Percentiles rank a stretch among this genome's conserved stretches.
phyloP scores from a whole-genome alignment of 805 yeast species.

The Lachancea kluyveri region DNA sequence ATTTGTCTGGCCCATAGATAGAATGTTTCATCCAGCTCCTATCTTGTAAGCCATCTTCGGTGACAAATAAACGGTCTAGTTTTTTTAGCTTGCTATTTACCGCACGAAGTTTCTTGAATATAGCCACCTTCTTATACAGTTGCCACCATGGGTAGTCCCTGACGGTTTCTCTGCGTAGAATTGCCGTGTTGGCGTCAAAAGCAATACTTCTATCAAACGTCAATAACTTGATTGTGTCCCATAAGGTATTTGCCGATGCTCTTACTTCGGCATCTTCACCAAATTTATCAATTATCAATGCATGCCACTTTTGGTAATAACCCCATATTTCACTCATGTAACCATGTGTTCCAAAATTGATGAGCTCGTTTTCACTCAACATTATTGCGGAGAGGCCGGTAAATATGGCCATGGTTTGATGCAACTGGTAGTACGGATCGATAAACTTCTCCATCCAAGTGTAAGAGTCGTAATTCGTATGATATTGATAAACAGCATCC shows the following conservation, averaged over 20 bases:
- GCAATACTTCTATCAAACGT: slow-evolving; percentile 30
- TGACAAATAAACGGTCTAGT: slow-evolving; percentile 49
- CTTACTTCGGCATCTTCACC: slow-evolving; percentile 13
- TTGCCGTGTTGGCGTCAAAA: slow-evolving; percentile 44
- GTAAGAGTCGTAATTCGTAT: slow-evolving; percentile 51
- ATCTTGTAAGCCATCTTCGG: slow-evolving; percentile 39
- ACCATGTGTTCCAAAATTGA: slow-evolving; percentile 40
- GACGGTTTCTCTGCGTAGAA: slow-evolving; percentile 44
- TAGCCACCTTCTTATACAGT: slow-evolving; percentile 48
- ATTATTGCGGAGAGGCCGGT: slow-evolving; percentile 49
- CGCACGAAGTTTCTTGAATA: slow-evolving; percentile 51
- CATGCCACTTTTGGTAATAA: slow-evolving; percentile 29
- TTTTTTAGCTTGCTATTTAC: slow-evolving; percentile 47
- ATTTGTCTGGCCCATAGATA: slow-evolving; percentile 53
- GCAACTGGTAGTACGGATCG: slow-evolving; percentile 48
- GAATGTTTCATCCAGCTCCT: slow-evolving; percentile 61
- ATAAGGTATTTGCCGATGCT: not conserved
- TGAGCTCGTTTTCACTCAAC: slow-evolving; percentile 52
- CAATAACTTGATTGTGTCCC: too few species aligned
- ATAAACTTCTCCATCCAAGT: slow-evolving; percentile 48
- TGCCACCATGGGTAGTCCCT: slow-evolving; percentile 79
- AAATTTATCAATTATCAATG: slow-evolving; percentile 18
- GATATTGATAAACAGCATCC: slow-evolving; percentile 44
- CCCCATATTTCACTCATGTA: slow-evolving; percentile 40
- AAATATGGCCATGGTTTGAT: slow-evolving; percentile 52